Conservation (phyloP, 2,329 filamentous ascomycete genomes). For the Colletotrichum theobromicola region DNA sequence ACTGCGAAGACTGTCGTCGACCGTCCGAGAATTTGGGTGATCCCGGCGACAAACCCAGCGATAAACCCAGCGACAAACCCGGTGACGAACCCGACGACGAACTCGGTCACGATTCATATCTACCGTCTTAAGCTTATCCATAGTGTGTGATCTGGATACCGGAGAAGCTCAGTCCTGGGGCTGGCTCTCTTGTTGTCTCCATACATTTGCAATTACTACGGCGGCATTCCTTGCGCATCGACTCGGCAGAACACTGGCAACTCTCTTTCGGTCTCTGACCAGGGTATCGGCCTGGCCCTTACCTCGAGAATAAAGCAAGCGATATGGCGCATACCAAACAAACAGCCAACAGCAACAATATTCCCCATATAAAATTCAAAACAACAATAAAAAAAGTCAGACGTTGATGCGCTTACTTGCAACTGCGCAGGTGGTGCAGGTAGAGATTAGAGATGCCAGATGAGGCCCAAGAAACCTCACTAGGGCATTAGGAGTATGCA, state of each 20-base stretch:
- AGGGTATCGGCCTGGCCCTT: neutral
- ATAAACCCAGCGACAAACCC: neutral
- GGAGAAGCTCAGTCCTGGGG: neutral
- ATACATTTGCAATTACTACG: neutral
- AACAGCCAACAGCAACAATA: neutral
- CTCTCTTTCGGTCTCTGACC: neutral
- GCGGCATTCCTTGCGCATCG: neutral
- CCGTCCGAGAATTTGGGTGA: neutral
- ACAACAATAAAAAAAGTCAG: neutral
- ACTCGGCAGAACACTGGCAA: neutral
- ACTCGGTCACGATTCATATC: neutral
- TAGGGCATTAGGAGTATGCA: neutral
- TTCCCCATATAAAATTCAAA: neutral
- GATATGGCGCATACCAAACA: neutral
- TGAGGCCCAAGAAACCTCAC: neutral
- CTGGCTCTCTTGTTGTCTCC: neutral
- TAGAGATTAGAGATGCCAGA: neutral
- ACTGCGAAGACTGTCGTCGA: neutral
- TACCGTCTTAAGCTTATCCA: neutral
- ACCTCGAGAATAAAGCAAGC: neutral
- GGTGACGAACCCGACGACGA: neutral
- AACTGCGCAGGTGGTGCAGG: neutral
- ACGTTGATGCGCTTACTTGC: neutral
- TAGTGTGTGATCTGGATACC: neutral
- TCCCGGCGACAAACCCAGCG: neutral